A percentile compares a stretch with the other conserved stretches of the same genome.
Conservation (phyloP, 768 basidiomycete species). For the Boletellus emodensis region DNA sequence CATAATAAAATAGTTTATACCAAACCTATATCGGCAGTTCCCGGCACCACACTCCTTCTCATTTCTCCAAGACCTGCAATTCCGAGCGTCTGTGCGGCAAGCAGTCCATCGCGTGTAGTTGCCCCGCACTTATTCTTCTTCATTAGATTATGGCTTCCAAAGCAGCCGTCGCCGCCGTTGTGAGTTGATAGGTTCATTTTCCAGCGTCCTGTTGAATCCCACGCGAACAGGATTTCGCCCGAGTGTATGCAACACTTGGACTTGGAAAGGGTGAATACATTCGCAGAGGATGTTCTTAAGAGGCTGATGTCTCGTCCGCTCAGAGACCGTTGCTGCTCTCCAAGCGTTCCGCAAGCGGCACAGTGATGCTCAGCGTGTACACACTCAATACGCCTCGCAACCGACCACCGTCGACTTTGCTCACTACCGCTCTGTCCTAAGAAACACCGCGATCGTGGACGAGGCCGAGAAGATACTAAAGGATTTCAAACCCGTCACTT, state of each 20-base stretch:
- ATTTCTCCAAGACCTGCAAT: conserved; percentile 7
- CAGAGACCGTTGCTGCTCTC: conserved; percentile 87
- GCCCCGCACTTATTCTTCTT: not conserved
- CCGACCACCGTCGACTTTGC: conserved; percentile 85
- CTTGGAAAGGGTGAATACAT: conserved; percentile 71
- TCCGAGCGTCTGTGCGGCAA: conserved; percentile 16
- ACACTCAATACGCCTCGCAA: conserved; percentile 58
- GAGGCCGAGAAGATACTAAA: conserved; percentile 87
- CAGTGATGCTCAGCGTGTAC: conserved; percentile 77
- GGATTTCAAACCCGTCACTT: conserved; percentile 91
- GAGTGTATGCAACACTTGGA: conserved; percentile 76
- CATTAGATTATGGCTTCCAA: conserved; percentile 60
- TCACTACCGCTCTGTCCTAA: conserved; percentile 87
- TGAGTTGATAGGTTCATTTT: conserved; percentile 29
- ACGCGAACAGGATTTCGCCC: conserved; percentile 67
- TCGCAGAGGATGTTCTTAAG: not conserved
- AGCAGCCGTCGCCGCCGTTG: conserved; percentile 65
- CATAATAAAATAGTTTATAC: too few species aligned
- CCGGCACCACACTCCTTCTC: conserved; percentile 19
- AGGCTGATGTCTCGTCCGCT: conserved; percentile 1
- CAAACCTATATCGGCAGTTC: conserved; percentile 20
- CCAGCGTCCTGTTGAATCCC: conserved; percentile 1
- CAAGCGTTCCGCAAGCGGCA: conserved; percentile 97
- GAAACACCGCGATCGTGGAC: conserved; percentile 89
- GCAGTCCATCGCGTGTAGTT: conserved; percentile 1